Base-by-base conservation (phyloP, 2,329 filamentous ascomycete species). In the Pestalotiopsis sp. region DNA sequence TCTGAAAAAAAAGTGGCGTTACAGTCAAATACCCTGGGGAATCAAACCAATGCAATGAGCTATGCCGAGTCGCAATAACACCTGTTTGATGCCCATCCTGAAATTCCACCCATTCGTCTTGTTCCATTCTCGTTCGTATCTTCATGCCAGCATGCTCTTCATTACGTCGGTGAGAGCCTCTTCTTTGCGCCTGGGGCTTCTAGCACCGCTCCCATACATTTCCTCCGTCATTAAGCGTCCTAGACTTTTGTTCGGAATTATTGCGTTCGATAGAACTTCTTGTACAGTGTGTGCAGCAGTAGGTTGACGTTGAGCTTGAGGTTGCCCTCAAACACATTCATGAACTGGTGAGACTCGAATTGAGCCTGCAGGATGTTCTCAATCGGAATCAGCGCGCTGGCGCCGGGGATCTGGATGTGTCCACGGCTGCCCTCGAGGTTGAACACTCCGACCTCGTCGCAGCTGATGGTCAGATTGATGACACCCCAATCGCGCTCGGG, bases 301-400 rank as follows among this genome's bases (percentile, higher is more conserved):
- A 99, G 81, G 84, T 99, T 99, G 77, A 99, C 96, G 80, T 98
- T 98, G 77, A 99, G 88, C 81, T 92, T 91, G 78, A 98, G 86
- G 72, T 87, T 89, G 67, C 91, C 91, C 79, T 97, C 94, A 77
- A 99, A 99, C 70, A 98, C 86, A 77, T 93, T 94, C 89, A 98
- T 95, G 80, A 97, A 97, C 82, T 98, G 94, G 75, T 94, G 93
- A 74, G 96, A 94, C 81, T 98, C 96, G 79, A 98, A 99, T 82
- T 99, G 97, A 65, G 96, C 95, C 82, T 98, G 94, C 76, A 99
- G 85, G 72, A 99, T 85, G 76, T 98, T 95, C 78, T 99, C 96
- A 76, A 99, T 91, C 38, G 95, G 91, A 57, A 99, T 89, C 74
- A 94, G 88, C 6, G 94, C 94, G 77, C 92, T 97, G 6, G 95